Evolutionary conservation across 2,329 filamentous ascomycete species (phyloP).

Genomic region (Leptodontidium sp.): DNA sequence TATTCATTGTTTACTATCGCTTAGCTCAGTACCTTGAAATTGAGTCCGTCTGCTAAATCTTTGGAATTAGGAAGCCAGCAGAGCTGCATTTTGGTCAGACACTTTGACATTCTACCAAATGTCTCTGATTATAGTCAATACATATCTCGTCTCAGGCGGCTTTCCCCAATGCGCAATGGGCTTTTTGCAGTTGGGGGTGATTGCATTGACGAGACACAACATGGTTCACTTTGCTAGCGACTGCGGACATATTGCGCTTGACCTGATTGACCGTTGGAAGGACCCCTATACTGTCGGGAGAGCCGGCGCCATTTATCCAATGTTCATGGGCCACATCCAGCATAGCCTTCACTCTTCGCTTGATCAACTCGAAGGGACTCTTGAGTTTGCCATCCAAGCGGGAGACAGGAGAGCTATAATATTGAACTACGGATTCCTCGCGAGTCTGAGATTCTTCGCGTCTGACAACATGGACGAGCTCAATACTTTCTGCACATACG

Average conservation of each 20-base stretch:
- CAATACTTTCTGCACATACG: constrained; percentile 72
- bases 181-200: constrained; percentile 72
- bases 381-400: constrained; percentile 70
- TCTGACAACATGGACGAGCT: constrained; percentile 74
- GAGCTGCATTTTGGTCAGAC: constrained; percentile 51
- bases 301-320: constrained; percentile 72
- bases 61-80: constrained; percentile 40
- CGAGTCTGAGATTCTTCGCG: constrained; percentile 72
- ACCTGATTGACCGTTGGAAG: constrained; percentile 68
- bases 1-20: constrained; percentile 74
- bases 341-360: constrained; percentile 66
- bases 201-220: constrained; percentile 75
- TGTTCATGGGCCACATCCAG: constrained; percentile 76
- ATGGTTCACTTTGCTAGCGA: constrained; percentile 74
- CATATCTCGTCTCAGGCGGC: constrained; percentile 68
- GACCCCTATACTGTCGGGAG: constrained; percentile 73
- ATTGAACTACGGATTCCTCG: constrained; percentile 73
- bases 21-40: background rate
- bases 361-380: constrained; percentile 67
- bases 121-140: constrained; percentile 69
- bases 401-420: constrained; percentile 78
- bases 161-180: constrained; percentile 75
- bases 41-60: too few relatives aligned
- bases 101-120: constrained; percentile 75
- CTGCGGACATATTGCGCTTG: constrained; percentile 67